These are phyloP conservation scores for Aspergillus thermomutatus DNA, from an alignment of 2,329 filamentous ascomycete genomes.

Conservation along the genomic window DNA sequence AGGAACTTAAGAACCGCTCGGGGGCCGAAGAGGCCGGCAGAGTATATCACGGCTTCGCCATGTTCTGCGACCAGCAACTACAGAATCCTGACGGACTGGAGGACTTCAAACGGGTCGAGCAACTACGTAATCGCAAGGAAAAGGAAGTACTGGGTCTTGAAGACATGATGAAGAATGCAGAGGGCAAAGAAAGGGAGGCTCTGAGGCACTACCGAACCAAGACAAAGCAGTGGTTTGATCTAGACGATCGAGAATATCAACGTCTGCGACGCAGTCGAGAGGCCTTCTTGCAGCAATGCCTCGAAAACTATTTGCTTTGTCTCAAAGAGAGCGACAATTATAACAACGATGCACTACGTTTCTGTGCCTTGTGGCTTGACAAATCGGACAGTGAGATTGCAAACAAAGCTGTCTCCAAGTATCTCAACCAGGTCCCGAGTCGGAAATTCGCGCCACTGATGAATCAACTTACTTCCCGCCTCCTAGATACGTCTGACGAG, in stretches of 20 bases:
- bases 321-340: conserved; percentile 82
- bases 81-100: conserved; percentile 81
- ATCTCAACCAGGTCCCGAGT: conserved; percentile 74
- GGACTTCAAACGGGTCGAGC: conserved; percentile 77
- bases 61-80: conserved; percentile 91
- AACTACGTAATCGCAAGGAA: conserved; percentile 73
- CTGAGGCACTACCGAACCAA: conserved; percentile 63
- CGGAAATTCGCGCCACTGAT: conserved; percentile 89
- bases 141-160: conserved; percentile 75
- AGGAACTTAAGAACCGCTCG: conserved; percentile 67
- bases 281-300: conserved; percentile 79
- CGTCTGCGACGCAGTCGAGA: conserved; percentile 72
- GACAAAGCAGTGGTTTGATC: conserved; percentile 82
- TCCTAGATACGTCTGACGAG: conserved; percentile 64
- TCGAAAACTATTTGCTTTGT: conserved; percentile 89
- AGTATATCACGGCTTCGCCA: conserved; percentile 91
- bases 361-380: conserved; percentile 92
- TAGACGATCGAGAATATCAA: conserved; percentile 83
- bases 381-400: conserved; percentile 71
- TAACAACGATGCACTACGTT: conserved; percentile 84
- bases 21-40: conserved; percentile 73
- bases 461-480: conserved; percentile 93
- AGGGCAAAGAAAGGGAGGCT: conserved; percentile 52
- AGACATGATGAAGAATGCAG: conserved; percentile 51
- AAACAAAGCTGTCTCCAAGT: conserved; percentile 69